Conservation (phyloP, 1,284 basidiomycete genomes). For the Mycena citricolor region DNA sequence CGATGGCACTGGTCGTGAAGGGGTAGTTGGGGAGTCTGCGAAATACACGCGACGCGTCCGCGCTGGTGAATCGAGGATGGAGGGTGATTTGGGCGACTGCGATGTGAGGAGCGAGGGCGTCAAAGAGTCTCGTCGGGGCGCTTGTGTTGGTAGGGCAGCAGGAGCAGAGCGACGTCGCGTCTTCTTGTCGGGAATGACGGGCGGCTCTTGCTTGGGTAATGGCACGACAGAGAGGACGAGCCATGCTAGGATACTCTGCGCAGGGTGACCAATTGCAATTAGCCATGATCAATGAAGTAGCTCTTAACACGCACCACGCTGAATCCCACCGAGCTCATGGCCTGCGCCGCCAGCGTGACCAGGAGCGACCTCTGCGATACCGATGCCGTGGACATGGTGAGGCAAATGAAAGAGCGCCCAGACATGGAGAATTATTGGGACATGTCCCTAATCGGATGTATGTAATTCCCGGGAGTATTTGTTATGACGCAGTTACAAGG, state of each 20-base stretch:
- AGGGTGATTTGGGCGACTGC: background rate
- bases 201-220: constrained; percentile 2
- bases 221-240: constrained; percentile 18
- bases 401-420: background rate
- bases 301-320: constrained; percentile 14
- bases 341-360: constrained; percentile 18
- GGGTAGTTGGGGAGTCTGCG: constrained; percentile 10
- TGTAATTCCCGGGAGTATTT: too few species aligned
- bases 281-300: background rate
- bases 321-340: constrained; percentile 17
- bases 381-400: constrained; percentile 14
- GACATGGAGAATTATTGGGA: constrained; percentile 2
- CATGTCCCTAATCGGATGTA: too few species aligned
- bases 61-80: constrained; percentile 6
- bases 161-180: constrained; percentile 20
- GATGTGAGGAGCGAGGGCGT: constrained; percentile 2
- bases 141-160: constrained; percentile 14
- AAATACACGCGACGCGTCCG: constrained; percentile 20
- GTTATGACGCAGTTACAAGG: too few species aligned
- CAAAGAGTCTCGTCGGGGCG: constrained; percentile 10
- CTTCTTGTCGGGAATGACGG: constrained; percentile 21
- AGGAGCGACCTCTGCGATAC: constrained; percentile 15
- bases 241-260: constrained; percentile 22
- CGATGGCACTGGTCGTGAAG: constrained; percentile 17
- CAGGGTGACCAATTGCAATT: constrained; percentile 2